Evolutionary conservation across 495 filamentous ascomycete species (phyloP), one percentile per base, ranked within the genome.

Genomic region (Aspergillus indologenus): DNA sequence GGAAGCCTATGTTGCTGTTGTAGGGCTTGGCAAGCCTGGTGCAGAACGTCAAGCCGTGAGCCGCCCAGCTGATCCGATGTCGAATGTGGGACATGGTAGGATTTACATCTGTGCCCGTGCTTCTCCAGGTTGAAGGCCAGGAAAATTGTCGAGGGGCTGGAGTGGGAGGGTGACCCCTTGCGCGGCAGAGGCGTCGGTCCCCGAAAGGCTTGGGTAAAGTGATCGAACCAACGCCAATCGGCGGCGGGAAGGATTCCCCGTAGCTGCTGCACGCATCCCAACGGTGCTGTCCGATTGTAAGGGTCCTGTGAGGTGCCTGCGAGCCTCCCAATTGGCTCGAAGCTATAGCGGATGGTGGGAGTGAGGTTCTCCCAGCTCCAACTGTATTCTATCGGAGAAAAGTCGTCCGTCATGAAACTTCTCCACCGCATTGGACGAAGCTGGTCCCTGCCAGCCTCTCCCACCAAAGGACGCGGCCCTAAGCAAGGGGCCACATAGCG

Each of bases 361-460:
- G 18, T 7, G 6, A 12, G n/a, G 3, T 44, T 40, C 29, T 54
- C 26, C 26, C 24, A 54, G 31, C 22, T 54, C 26, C 24, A 40
- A 18, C 52, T 54, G 31, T 42, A 42, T 21, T 54, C 52, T 15
- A 54, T 3, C 8, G 52, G 52, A 18, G 52, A 42, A 18, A 20
- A 43, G 19, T 54, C 52, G 11, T 54, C 52, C n/a, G 52, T 54
- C 52, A 54, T 54, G 52, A 54, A 54, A 19, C 26, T 42, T 40
- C 23, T 42, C 52, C 52, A 54, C 17, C 22, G 26, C 17, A 31
- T 31, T 5, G 18, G 29, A 8, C 31, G 12, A 14, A 11, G 34
- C 34, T 14, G 5, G 6, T 40, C 34, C 12, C 12, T 40, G 34
- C 12, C 34, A 40, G 34, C 34, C 12, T 7, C n/a, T 14, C 29